Conservation (phyloP, 176 grass and related monocot genomes). For the Tillandsia leiboldiana region DNA sequence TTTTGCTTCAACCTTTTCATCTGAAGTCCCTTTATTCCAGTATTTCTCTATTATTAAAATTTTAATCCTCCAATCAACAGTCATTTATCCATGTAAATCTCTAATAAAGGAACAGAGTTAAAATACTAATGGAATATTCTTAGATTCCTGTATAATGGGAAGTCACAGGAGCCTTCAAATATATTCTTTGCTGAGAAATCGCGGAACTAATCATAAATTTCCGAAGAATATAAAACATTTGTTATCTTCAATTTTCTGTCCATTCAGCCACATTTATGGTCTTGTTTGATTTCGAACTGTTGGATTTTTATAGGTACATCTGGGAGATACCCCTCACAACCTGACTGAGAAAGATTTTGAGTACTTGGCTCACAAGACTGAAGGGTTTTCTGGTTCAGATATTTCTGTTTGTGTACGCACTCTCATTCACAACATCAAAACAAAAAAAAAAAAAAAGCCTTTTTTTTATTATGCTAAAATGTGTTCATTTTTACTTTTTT, state of each 20-base stretch:
- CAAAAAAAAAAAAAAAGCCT: neutral
- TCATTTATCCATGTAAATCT: too few species aligned
- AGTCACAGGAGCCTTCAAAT: too few species aligned
- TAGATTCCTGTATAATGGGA: too few species aligned
- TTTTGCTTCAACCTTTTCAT: too few species aligned
- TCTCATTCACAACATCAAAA: neutral
- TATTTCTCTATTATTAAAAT: slow-evolving; percentile 13
- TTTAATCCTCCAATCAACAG: neutral
- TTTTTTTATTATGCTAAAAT: too few species aligned
- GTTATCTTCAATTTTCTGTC: too few species aligned
- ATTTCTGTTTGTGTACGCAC: slow-evolving; percentile 86
- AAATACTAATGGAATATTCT: too few species aligned
- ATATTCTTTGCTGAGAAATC: neutral
- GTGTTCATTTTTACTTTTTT: slow-evolving; percentile 5
- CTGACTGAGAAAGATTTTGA: slow-evolving; percentile 90
- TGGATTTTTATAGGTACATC: slow-evolving; percentile 51
- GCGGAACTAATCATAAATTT: neutral
- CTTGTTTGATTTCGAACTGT: too few species aligned
- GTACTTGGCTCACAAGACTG: slow-evolving; percentile 58
- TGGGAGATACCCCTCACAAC: slow-evolving; percentile 84
- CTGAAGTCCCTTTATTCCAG: neutral
- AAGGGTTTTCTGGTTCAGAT: slow-evolving; percentile 94
- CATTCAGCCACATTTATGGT: neutral
- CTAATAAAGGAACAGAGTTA: too few species aligned
- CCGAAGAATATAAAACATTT: too few species aligned